Evolutionary conservation across 495 filamentous ascomycete species (phyloP), one percentile per base, ranked within the genome.

Genomic region (Daldinia bambusicola): DNA sequence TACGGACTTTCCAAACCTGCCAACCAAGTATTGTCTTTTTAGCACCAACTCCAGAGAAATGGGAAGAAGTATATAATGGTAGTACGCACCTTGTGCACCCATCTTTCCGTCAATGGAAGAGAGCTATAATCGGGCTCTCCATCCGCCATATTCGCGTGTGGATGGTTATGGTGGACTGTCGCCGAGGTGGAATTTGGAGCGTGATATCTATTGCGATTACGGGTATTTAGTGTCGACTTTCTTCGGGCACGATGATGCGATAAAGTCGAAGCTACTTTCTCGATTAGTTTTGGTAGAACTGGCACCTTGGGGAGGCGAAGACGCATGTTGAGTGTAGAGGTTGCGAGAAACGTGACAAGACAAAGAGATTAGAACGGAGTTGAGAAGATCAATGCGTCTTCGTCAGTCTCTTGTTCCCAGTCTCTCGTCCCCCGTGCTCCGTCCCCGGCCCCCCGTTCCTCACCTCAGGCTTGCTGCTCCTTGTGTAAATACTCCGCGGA

Each of bases 1-100:
- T 99, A 70, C 95, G 87, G 45, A 95, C 95, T 86, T 99, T 99
- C 95, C 95, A 99, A 76, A 91, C 89, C 90, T 95, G 48, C 50
- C 32, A 16, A 60, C 75, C 38, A 26, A 56, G 58, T 32, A n/a
- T 58, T 31, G 16, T 10, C 26, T 48, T 84, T 68, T 84, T 68
- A 81, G 78, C 43, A 71, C 60, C 22, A 22, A 60, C 26, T 14
- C 13, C 6, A 4, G 16, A 4, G 26, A 9, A 10, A 36, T 18
- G 34, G 4, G 16, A 6, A 32, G 41, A 7, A 10, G 18, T 45
- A 36, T 52, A 51, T 14, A 14, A 57, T 48, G 20, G 37, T 20
- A 34, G 45, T 26, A 75, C 85, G 72, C 75, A 93, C 91, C 87
- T 98, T 98, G 84, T 98, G 93, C 45, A 89, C 79, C 79, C 94